Conservation (phyloP, 345 rosid genomes). For the Hibiscus syriacus region DNA sequence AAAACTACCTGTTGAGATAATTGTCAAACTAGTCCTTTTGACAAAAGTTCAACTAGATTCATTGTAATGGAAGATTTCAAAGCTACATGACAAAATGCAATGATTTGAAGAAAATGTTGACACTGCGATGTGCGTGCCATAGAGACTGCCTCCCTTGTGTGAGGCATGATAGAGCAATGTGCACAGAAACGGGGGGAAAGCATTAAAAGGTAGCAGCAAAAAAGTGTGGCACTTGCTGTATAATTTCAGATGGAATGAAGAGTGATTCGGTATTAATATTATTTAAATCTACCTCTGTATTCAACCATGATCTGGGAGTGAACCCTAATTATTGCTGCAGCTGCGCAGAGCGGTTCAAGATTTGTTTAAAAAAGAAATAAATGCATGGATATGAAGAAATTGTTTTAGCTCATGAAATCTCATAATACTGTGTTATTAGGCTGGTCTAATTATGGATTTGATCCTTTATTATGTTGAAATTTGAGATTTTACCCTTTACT, state of each 20-base stretch:
- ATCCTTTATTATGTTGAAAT: no score
- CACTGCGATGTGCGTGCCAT: constrained; percentile 3
- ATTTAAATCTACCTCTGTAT: background rate
- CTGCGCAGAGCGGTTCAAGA: constrained; percentile 11
- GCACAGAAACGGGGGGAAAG: constrained; percentile 17
- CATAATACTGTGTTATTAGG: no score
- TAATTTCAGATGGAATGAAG: constrained; percentile 7
- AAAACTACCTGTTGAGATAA: background rate
- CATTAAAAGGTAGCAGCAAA: constrained; percentile 21
- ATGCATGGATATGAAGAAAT: background rate
- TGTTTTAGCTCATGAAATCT: background rate
- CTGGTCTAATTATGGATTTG: no score
- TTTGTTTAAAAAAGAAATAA: background rate
- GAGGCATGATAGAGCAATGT: constrained; percentile 34
- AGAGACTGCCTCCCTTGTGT: constrained; percentile 33
- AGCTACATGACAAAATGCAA: background rate
- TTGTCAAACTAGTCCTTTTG: background rate
- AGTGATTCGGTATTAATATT: constrained; percentile 14
- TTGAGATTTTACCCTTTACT: no score
- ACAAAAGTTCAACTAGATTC: background rate
- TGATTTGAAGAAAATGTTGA: no score
- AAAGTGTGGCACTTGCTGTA: constrained; percentile 9
- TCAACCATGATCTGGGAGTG: background rate
- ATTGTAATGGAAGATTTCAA: background rate
- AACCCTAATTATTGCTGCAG: constrained; percentile 2